Evolutionary conservation across 1,284 basidiomycete genomes (phyloP), one percentile per base, ranked within the genome.

Genomic region (Ganoderma resinaceum): DNA sequence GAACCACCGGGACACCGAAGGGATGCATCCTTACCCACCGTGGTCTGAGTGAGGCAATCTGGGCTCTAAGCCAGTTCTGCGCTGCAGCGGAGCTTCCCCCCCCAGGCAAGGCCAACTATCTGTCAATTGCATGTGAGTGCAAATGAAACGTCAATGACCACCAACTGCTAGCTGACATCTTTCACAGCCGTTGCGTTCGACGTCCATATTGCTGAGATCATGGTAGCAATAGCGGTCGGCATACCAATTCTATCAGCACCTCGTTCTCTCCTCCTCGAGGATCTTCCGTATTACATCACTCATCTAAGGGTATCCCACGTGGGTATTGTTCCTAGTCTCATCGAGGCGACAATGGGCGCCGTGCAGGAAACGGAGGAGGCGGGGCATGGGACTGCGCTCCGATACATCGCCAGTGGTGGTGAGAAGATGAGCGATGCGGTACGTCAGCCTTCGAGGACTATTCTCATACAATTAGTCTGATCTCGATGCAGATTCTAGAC

Each of bases 361-460:
- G 75, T 80, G 18, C 78, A 81, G 59, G 80, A 78, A n/a, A 75
- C 75, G 37, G 74, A 67, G 53, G 74, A 75, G 3, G 60, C 68
- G 14, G 76, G 70, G 33, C 66, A 72, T 29, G 73, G 75, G 33
- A 79, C 82, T 43, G 76, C 76, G 8, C 76, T 87, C 38, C 80
- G 82, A 31, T 87, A 83, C 69, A 82, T 87, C 61, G 82, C 79
- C 2, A 84, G 85, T 67, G 86, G 86, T 20, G 86, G 86, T 1
- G 86, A 87, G 76, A 87, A 87, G 76, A 84, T 87, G 76, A 85
- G 83, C 58, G 85, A 87, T 73, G 78, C 82, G 20, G 86, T 87
- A 70, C 71, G 81, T 76, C 9, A 52, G 23, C 43, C 40, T 6
- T 60, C 46, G 62, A 67, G 62, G 26, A 23, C 2, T 14, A 26